Base-by-base conservation (phyloP, 371 early-diverging fungal genomes). In the Syncephalis plumigaleata region DNA sequence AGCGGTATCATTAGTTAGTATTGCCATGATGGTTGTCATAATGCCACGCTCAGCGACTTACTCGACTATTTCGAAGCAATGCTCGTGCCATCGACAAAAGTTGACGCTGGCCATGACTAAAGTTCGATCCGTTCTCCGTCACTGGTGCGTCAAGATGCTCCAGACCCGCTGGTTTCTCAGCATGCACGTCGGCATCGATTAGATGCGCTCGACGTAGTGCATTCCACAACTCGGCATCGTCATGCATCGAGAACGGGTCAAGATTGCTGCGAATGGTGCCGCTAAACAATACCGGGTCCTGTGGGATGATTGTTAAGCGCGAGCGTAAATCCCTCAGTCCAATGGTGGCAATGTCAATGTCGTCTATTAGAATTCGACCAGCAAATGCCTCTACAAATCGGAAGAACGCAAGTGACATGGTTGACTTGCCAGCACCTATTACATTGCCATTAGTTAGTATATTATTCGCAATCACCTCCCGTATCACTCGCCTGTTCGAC, bases 91-190 rank as follows among this genome's bases (percentile, higher is more conserved):
- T 57, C 3, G 80, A 70, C 38, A 91, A 68, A 49, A 88, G 57
- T 57, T 91, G 91, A 23, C 77, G 64, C 55, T 91, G 81, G 17
- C 92, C 92, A 25, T 84, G 73, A 16, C 77, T 76, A 49, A 84
- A 68, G 56, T 75, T 81, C 22, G 66, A 66, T 17, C 89, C 89
- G 44, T 70, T 71, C 48, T 77, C 78, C 25, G 58, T 67, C 48
- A 80, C 71, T 9, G 58, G 63, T 15, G 66, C 55, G 39, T 77
- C 77, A n/a, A 81, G 57, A 39, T 40, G 18, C 17, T 74, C 61
- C 36, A 77, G 47, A 24, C 67, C 61, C 45, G 69, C 64, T 18
- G 77, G 21, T 54, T 44, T 0, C 56, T 39, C 2, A 8, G 56
- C 39, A 7, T 50, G 43, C 51, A 69, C 64, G 18, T 67, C 67